Percentiles rank a stretch among this genome's conserved stretches.
Evolutionary conservation across 108 stramenopile genomes (phyloP).

Genomic region (Hondaea fermentalgiana): DNA sequence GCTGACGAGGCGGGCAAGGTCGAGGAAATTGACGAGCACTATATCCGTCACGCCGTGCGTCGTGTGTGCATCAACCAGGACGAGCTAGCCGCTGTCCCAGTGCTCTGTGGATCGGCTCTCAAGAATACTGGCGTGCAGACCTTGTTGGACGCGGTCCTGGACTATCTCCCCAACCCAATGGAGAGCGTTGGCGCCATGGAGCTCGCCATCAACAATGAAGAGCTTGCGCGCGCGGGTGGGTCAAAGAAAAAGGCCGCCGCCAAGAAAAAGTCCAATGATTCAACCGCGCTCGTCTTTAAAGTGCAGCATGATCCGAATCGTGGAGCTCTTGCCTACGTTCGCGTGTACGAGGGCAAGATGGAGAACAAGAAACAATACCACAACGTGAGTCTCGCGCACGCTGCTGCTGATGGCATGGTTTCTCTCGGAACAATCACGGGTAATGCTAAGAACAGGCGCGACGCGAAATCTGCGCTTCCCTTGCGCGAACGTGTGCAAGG

Average conservation of each 20-base stretch:
- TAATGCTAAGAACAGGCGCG: background rate
- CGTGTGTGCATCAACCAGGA: constrained; percentile 55
- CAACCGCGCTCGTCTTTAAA: constrained; percentile 94
- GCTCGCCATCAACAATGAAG: background rate
- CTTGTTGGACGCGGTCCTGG: constrained; percentile 78
- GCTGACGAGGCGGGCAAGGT: constrained; percentile 42
- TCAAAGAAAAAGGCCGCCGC: background rate
- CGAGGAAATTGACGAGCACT: constrained; percentile 71
- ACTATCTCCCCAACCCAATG: constrained; percentile 81
- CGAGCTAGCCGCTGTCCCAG: constrained; percentile 71
- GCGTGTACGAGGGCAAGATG: constrained; percentile 89
- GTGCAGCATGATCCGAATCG: constrained; percentile 91
- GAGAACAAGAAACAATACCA: constrained; percentile 73
- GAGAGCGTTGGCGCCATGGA: constrained; percentile 36
- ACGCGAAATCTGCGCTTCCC: background rate
- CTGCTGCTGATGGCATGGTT: too few species aligned
- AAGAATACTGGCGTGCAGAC: constrained; percentile 83
- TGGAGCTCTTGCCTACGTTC: constrained; percentile 82
- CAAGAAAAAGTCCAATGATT: constrained; percentile 30
- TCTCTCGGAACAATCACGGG: background rate
- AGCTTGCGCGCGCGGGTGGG: background rate
- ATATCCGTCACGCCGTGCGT: constrained; percentile 62
- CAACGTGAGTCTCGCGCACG: constrained; percentile 54
- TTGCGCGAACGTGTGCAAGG: constrained; percentile 33
- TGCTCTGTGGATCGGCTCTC: constrained; percentile 85